A percentile compares a stretch with the other conserved stretches of the same genome.
These are phyloP conservation scores for Circinella minor DNA, from an alignment of 371 early-diverging fungal genomes.

Conservation along the genomic window DNA sequence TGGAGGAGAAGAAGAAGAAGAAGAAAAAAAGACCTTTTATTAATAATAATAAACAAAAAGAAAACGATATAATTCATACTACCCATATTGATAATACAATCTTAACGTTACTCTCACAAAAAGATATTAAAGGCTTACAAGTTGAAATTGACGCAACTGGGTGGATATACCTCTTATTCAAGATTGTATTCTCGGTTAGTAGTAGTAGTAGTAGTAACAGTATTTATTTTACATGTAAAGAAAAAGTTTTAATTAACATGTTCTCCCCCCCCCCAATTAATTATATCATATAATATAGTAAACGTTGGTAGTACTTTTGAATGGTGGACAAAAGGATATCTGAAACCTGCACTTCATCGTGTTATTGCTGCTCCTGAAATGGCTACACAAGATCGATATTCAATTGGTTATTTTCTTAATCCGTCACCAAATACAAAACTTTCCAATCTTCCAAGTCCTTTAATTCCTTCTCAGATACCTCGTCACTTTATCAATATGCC, in stretches of 20 bases:
- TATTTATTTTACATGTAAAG: not conserved
- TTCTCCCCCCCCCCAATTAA: not conserved
- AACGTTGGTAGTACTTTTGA: slow-evolving; percentile 68
- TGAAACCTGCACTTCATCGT: slow-evolving; percentile 66
- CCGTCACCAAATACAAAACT: too few species aligned
- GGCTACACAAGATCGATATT: slow-evolving; percentile 48
- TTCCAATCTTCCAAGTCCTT: too few species aligned
- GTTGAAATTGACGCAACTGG: slow-evolving; percentile 48
- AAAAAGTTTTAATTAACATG: not conserved
- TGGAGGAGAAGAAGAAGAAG: slow-evolving; percentile 3
- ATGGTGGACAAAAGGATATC: slow-evolving; percentile 66
- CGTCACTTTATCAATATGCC: too few species aligned
- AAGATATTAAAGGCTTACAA: slow-evolving; percentile 63
- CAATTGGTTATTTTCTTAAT: slow-evolving; percentile 37
- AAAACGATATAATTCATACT: slow-evolving; percentile 22
- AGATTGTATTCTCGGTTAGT: slow-evolving; percentile 38
- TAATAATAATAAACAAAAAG: not conserved
- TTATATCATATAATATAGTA: slow-evolving; percentile 24
- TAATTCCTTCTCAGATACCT: too few species aligned
- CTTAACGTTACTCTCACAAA: slow-evolving; percentile 65
- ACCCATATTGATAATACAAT: slow-evolving; percentile 63
- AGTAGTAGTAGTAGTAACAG: too few species aligned
- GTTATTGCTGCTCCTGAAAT: slow-evolving; percentile 55
- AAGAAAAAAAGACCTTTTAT: too few species aligned
- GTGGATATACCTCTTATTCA: slow-evolving; percentile 56